phyloP scores from a whole-genome alignment of 1,284 basidiomycete species.

The Fomitopsis pinicola region DNA sequence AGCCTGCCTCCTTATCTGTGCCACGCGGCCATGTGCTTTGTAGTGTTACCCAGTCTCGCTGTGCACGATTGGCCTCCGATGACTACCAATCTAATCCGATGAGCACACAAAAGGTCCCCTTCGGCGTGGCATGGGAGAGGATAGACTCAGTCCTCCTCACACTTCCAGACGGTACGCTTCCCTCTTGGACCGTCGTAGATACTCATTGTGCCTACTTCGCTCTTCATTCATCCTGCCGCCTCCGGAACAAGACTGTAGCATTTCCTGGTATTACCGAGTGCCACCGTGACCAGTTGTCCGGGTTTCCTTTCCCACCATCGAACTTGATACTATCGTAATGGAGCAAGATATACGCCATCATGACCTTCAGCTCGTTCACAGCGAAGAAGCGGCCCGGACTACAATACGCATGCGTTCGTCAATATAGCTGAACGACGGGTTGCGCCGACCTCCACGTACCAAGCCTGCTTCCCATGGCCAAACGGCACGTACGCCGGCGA shows the following conservation, averaged over 20 bases:
- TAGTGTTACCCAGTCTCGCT: too few species aligned
- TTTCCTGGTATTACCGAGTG: constrained; percentile 11
- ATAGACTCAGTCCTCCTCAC: too few species aligned
- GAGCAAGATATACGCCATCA: constrained; percentile 39
- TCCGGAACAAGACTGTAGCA: constrained; percentile 3
- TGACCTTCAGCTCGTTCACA: constrained; percentile 39
- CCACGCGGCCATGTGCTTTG: too few species aligned
- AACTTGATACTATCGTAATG: constrained; percentile 46
- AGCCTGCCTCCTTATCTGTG: too few species aligned
- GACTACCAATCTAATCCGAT: too few species aligned
- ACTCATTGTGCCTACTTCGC: background rate
- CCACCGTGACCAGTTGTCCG: constrained; percentile 11
- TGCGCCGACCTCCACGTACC: constrained; percentile 16
- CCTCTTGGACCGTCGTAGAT: background rate
- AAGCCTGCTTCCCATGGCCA: constrained; percentile 27
- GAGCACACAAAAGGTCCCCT: too few species aligned
- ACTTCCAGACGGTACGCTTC: background rate
- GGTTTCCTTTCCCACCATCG: constrained; percentile 22
- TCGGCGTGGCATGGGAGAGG: too few species aligned
- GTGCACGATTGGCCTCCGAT: too few species aligned
- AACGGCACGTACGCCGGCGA: constrained; percentile 23
- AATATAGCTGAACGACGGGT: background rate
- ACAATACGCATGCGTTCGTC: background rate
- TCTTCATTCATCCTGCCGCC: background rate
- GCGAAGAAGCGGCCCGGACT: constrained; percentile 46